A percentile compares a stretch with the other conserved stretches of the same genome.
Conservation (phyloP, 768 basidiomycete genomes). For the Podaxis sp. region DNA sequence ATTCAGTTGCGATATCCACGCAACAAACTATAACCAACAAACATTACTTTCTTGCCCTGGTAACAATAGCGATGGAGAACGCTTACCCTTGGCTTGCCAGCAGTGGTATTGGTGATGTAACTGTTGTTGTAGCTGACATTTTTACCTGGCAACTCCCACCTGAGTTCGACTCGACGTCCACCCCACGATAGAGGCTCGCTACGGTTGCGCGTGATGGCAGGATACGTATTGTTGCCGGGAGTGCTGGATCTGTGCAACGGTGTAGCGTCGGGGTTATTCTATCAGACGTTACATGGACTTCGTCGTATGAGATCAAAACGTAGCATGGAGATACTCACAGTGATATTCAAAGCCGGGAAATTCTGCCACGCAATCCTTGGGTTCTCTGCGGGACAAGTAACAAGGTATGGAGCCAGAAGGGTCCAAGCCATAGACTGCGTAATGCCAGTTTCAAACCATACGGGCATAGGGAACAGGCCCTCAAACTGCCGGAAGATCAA, state of each 20-base stretch:
- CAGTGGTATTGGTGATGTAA: conserved; percentile 49
- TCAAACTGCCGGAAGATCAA: conserved; percentile 63
- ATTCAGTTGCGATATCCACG: conserved; percentile 63
- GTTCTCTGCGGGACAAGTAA: conserved; percentile 51
- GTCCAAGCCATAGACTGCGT: conserved; percentile 67
- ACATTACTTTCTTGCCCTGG: not conserved
- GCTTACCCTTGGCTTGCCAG: conserved; percentile 38
- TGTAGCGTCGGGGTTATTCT: conserved; percentile 27
- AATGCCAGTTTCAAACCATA: conserved; percentile 54
- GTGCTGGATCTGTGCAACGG: conserved; percentile 20
- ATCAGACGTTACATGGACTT: not conserved
- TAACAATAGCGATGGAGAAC: not conserved
- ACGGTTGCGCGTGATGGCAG: conserved; percentile 55
- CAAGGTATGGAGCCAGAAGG: conserved; percentile 50
- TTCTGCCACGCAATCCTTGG: conserved; percentile 49
- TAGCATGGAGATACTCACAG: conserved; percentile 26
- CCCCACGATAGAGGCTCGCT: conserved; percentile 43
- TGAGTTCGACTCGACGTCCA: conserved; percentile 43
- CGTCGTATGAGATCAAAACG: not conserved
- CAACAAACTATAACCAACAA: conserved; percentile 37
- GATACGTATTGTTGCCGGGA: conserved; percentile 34
- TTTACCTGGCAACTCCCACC: conserved; percentile 58
- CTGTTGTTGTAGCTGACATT: conserved; percentile 45
- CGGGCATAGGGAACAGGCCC: conserved; percentile 61
- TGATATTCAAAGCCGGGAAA: conserved; percentile 54